Evolutionary conservation across 768 basidiomycete species (phyloP).

Genomic region (Termitomyces sp.): DNA sequence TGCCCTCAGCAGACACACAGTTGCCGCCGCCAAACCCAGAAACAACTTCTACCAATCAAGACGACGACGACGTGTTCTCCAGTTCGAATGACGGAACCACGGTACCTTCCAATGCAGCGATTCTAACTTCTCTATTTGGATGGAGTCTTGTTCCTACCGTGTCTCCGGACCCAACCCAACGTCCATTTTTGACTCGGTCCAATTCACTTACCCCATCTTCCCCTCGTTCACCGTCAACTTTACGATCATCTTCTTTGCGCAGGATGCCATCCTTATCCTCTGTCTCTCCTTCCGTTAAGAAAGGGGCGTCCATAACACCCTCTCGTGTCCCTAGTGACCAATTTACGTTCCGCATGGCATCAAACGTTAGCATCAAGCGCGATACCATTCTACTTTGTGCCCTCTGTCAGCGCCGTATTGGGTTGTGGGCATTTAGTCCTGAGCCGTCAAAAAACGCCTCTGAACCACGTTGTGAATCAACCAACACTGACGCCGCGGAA

Average conservation of each 20-base stretch:
- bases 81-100: constrained; percentile 8
- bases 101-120: constrained; percentile 32
- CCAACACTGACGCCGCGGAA: background rate
- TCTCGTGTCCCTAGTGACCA: constrained; percentile 14
- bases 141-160: constrained; percentile 38
- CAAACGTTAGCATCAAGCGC: constrained; percentile 22
- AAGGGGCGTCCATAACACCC: constrained; percentile 8
- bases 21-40: background rate
- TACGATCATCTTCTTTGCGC: constrained; percentile 29
- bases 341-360: constrained; percentile 20
- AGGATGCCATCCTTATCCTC: constrained; percentile 10
- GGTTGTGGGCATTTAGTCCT: constrained; percentile 65
- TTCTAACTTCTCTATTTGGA: constrained; percentile 43
- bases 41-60: background rate
- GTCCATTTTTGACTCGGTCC: constrained; percentile 26
- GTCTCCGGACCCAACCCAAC: constrained; percentile 22
- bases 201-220: constrained; percentile 25
- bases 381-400: constrained; percentile 57
- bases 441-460: constrained; percentile 2
- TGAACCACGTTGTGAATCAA: background rate
- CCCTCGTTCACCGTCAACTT: constrained; percentile 28
- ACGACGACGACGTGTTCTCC: constrained; percentile 13
- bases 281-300: constrained; percentile 11
- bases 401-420: constrained; percentile 74
- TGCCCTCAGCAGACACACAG: constrained; percentile 20